A percentile compares a stretch with the other conserved stretches of the same genome.
Evolutionary conservation across 768 basidiomycete genomes (phyloP).

Genomic region (Podaxis mareebaensis): DNA sequence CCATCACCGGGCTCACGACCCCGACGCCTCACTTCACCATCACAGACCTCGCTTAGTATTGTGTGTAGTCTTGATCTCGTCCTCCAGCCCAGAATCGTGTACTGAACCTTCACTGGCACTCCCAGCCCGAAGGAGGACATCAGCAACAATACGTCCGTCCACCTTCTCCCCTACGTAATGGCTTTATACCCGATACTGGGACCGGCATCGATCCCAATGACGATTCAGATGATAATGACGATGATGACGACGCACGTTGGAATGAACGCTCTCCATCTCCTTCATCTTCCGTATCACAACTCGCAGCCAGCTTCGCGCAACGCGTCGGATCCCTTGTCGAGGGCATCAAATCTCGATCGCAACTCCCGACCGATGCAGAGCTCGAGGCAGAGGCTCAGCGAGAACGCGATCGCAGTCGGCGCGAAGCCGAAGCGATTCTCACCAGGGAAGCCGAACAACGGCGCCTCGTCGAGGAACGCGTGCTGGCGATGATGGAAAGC

Average conservation of each 20-base stretch:
- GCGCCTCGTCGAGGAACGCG: constrained; percentile 68
- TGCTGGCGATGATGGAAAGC: constrained; percentile 70
- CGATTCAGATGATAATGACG: constrained; percentile 43
- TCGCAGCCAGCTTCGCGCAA: constrained; percentile 75
- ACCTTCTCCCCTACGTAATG: constrained; percentile 73
- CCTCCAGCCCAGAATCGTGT: neutral
- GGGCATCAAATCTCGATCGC: constrained; percentile 44
- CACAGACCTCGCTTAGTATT: constrained; percentile 17
- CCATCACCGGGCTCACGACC: constrained; percentile 23
- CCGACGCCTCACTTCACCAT: constrained; percentile 29
- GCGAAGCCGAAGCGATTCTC: constrained; percentile 79
- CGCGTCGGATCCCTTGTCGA: constrained; percentile 70
- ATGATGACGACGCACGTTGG: constrained; percentile 33
- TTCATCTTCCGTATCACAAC: constrained; percentile 68
- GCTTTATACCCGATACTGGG: constrained; percentile 53
- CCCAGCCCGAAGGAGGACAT: constrained; percentile 38
- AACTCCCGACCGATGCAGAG: constrained; percentile 69
- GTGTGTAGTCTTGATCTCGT: constrained; percentile 4
- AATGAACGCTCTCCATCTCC: constrained; percentile 58
- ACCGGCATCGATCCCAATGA: constrained; percentile 59
- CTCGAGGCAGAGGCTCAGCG: constrained; percentile 79
- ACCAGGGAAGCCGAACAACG: constrained; percentile 71
- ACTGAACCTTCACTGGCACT: neutral
- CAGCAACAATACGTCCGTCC: constrained; percentile 49
- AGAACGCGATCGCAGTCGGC: constrained; percentile 73